Evolutionary conservation across 306 rosid species (phyloP).

Genomic region (Casuarina glauca): DNA sequence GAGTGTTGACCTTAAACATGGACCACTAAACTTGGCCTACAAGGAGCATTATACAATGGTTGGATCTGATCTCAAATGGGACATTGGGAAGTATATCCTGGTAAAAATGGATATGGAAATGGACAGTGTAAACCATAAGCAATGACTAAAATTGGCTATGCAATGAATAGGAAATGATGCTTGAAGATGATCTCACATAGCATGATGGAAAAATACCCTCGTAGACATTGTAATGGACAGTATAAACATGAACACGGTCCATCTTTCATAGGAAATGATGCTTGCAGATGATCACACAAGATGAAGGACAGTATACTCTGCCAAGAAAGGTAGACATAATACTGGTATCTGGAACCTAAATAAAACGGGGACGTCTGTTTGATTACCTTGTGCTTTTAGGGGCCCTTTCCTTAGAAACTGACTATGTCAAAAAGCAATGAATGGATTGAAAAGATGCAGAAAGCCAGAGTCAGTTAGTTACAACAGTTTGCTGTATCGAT

Average conservation of each 20-base stretch:
- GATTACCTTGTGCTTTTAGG: background rate
- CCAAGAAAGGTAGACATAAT: background rate
- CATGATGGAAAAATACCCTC: too few relatives aligned
- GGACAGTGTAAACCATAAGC: too few relatives aligned
- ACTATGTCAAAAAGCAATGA: background rate
- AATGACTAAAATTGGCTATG: too few relatives aligned
- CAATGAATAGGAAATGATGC: too few relatives aligned
- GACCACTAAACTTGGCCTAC: background rate
- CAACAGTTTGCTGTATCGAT: too few relatives aligned
- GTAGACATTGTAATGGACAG: too few relatives aligned
- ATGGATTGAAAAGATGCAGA: background rate
- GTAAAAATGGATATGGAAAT: too few relatives aligned
- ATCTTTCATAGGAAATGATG: too few relatives aligned
- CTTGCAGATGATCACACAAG: too few relatives aligned
- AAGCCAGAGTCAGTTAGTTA: background rate
- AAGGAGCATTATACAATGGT: background rate
- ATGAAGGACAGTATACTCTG: too few relatives aligned
- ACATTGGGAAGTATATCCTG: background rate
- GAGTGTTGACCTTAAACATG: constrained; percentile 12
- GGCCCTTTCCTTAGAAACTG: background rate
- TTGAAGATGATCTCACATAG: too few relatives aligned
- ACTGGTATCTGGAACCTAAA: background rate
- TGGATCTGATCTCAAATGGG: constrained; percentile 9
- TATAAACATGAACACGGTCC: too few relatives aligned
- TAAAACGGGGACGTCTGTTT: background rate